Percentiles rank a stretch among this genome's conserved stretches.
These are phyloP conservation scores for Wickerhamomyces bisporus DNA, from an alignment of 805 yeast genomes.

Conservation along the genomic window DNA sequence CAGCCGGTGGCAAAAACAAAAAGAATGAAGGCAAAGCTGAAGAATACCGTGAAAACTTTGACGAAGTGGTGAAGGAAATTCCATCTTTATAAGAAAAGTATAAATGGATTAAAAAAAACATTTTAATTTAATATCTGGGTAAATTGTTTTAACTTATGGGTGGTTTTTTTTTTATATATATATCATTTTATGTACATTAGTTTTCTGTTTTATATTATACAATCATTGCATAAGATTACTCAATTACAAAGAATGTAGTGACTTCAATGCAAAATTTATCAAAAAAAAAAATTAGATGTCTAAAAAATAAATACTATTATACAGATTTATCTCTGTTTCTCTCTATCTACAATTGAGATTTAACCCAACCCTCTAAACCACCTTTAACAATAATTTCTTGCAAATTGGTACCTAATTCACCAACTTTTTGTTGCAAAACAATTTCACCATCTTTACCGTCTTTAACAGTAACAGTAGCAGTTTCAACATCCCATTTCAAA, in stretches of 20 bases:
- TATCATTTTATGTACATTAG: slow-evolving; percentile 8
- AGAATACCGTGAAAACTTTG: slow-evolving; percentile 88
- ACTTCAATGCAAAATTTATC: neutral
- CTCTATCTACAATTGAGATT: slow-evolving; percentile 46
- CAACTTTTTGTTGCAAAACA: slow-evolving; percentile 80
- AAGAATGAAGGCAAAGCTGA: slow-evolving; percentile 63
- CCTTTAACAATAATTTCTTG: slow-evolving; percentile 97
- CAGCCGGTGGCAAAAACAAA: slow-evolving; percentile 87
- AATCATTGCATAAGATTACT: neutral
- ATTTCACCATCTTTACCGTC: slow-evolving; percentile 53
- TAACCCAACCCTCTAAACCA: slow-evolving; percentile 98
- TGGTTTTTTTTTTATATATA: neutral
- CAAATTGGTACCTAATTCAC: slow-evolving; percentile 90
- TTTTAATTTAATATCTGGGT: neutral
- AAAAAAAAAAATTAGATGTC: neutral
- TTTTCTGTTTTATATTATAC: neutral
- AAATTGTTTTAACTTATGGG: neutral
- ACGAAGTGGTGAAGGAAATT: slow-evolving; percentile 92
- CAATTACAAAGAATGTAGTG: no score
- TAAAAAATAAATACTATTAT: neutral
- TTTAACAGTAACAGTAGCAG: slow-evolving; percentile 71
- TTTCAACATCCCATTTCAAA: slow-evolving; percentile 88
- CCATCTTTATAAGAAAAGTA: slow-evolving; percentile 22
- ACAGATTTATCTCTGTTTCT: neutral
- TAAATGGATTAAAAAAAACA: no score